phyloP scores from a whole-genome alignment of 306 rosid species.

The Glycine latifolia region DNA sequence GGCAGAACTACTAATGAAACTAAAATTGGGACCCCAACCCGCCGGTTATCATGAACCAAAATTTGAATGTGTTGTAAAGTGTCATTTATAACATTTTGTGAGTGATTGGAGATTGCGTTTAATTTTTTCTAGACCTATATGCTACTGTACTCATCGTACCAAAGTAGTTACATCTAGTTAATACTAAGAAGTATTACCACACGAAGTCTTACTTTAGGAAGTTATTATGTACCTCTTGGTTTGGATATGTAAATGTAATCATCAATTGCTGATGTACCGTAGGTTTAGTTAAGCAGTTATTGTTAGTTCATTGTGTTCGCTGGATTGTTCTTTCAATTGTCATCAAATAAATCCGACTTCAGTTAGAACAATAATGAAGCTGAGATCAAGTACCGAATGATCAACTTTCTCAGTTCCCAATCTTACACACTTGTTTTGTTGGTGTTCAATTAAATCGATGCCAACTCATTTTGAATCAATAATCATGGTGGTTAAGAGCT shows the following conservation, averaged over 20 bases:
- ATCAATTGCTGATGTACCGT: constrained; percentile 2
- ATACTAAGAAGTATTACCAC: too few species aligned
- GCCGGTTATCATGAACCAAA: constrained; percentile 18
- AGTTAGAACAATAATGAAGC: neutral
- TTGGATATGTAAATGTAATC: neutral
- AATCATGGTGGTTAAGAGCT: constrained; percentile 54
- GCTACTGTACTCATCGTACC: neutral
- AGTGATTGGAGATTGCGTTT: neutral
- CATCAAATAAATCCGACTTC: constrained; percentile 19
- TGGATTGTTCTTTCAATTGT: constrained; percentile 36
- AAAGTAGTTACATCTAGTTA: neutral
- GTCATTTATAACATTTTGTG: neutral
- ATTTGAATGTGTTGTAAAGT: neutral
- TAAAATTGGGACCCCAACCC: neutral
- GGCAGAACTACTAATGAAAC: constrained; percentile 21
- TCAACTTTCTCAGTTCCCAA: constrained; percentile 40
- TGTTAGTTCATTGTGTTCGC: neutral
- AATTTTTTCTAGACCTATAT: neutral
- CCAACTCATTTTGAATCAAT: constrained; percentile 40
- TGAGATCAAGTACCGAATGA: constrained; percentile 21
- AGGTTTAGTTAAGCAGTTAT: neutral
- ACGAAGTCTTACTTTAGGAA: neutral
- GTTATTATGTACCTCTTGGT: neutral
- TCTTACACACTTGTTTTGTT: constrained; percentile 37
- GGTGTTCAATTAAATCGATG: constrained; percentile 40